phyloP scores from a whole-genome alignment of 2,329 filamentous ascomycete species.

The Colletotrichum magnum region DNA sequence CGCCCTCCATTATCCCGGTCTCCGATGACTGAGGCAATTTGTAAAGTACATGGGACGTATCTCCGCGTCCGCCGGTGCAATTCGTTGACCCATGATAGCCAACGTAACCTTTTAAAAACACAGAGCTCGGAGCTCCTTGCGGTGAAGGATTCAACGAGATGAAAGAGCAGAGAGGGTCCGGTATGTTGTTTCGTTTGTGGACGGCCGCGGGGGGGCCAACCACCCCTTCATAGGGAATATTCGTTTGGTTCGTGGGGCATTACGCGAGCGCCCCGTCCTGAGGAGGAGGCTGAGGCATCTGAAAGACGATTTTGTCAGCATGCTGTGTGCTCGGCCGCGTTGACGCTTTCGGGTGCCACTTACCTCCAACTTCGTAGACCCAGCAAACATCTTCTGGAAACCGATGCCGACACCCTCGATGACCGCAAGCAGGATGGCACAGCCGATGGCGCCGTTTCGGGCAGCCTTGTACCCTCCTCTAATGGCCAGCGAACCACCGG shows the following conservation, averaged over 20 bases:
- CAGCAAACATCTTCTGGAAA: constrained; percentile 94
- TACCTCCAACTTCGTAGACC: constrained; percentile 87
- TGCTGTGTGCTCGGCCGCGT: too few relatives aligned
- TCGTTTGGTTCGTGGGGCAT: constrained; percentile 8
- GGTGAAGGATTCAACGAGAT: not conserved
- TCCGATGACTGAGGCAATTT: constrained; percentile 16
- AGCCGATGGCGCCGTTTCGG: constrained; percentile 95
- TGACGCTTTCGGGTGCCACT: constrained; percentile 42
- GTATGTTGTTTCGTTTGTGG: constrained; percentile 16
- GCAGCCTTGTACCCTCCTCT: constrained; percentile 67
- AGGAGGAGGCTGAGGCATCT: constrained; percentile 51
- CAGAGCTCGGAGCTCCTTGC: constrained; percentile 14
- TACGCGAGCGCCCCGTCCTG: constrained; percentile 50
- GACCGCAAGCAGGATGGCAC: constrained; percentile 92
- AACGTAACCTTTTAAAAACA: constrained; percentile 25
- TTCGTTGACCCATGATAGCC: constrained; percentile 23
- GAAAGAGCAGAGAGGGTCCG: constrained; percentile 38
- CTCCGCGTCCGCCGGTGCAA: constrained; percentile 17
- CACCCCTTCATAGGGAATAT: constrained; percentile 8
- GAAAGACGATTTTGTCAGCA: constrained; percentile 29
- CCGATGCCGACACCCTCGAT: constrained; percentile 91
- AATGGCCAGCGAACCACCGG: constrained; percentile 77
- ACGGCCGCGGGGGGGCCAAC: constrained; percentile 6
- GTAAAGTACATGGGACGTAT: constrained; percentile 41
- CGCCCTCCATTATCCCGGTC: not conserved